A percentile compares a stretch with the other conserved stretches of the same genome.
Evolutionary conservation across 108 stramenopile genomes (phyloP).

Genomic region (Conticribra guillardii): DNA sequence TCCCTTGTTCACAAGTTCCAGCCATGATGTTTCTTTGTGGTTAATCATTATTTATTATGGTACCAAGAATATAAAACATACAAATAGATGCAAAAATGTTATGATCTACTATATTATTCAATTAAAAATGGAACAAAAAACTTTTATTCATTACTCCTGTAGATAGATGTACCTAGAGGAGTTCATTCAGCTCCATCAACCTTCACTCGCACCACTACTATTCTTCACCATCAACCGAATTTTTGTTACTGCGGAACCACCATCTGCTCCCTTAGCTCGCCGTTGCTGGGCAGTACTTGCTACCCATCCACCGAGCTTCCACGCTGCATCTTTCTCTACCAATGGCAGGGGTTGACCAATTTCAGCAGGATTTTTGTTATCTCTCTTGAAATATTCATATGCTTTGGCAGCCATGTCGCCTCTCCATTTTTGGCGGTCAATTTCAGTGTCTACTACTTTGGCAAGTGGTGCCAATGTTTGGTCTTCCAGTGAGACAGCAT

Average conservation of each 20-base stretch:
- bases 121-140: too few relatives aligned
- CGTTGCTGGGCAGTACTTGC: conserved; percentile 83
- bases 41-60: too few relatives aligned
- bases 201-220: conserved; percentile 14
- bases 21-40: too few relatives aligned
- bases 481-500: conserved; percentile 66
- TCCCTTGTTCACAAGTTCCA: too few relatives aligned
- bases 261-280: conserved; percentile 70
- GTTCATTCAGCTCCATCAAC: too few relatives aligned
- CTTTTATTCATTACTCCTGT: too few relatives aligned
- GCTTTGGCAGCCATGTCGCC: conserved; percentile 78
- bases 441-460: conserved; percentile 56
- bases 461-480: conserved; percentile 54
- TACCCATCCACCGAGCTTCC: conserved; percentile 87
- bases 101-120: too few relatives aligned
- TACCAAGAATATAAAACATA: too few relatives aligned
- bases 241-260: conserved; percentile 83
- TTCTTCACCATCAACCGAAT: conserved; percentile 62
- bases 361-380: conserved; percentile 41
- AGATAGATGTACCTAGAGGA: too few relatives aligned
- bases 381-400: conserved; percentile 56
- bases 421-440: conserved; percentile 83
- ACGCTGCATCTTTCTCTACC: conserved; percentile 71
- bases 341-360: conserved; percentile 80
- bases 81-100: too few relatives aligned